phyloP scores from a whole-genome alignment of 2,329 filamentous ascomycete genomes.

The Samsoniella hepiali region DNA sequence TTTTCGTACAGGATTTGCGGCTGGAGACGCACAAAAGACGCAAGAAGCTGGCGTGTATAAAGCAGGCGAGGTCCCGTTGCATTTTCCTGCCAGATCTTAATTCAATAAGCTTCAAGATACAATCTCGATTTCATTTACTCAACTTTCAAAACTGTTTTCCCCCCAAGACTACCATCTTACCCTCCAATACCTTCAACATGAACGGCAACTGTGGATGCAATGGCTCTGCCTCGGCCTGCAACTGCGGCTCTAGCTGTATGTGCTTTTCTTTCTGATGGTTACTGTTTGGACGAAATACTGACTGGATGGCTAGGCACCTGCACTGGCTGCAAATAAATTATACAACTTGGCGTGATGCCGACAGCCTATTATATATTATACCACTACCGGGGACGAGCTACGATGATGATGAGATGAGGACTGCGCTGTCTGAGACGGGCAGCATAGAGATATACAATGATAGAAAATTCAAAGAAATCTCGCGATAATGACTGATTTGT shows the following conservation, averaged over 20 bases:
- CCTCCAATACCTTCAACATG: slow-evolving; percentile 15
- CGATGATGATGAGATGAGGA: slow-evolving; percentile 3
- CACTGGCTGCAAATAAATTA: slow-evolving; percentile 18
- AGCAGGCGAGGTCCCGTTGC: neutral
- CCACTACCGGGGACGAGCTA: slow-evolving; percentile 9
- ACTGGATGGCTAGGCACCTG: slow-evolving; percentile 5
- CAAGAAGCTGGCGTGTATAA: slow-evolving; percentile 11
- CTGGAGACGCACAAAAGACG: slow-evolving; percentile 14
- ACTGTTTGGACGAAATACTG: neutral
- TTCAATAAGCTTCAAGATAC: slow-evolving; percentile 5
- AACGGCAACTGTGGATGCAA: slow-evolving; percentile 19
- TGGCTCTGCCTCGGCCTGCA: slow-evolving; percentile 20
- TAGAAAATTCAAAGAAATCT: neutral
- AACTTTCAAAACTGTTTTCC: neutral
- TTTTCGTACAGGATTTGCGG: neutral
- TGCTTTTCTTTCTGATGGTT: neutral
- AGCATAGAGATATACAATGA: neutral
- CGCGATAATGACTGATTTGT: too few species aligned
- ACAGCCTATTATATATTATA: neutral
- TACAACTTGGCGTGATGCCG: neutral
- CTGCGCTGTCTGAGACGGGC: neutral
- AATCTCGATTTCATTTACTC: slow-evolving; percentile 9
- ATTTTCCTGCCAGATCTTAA: neutral
- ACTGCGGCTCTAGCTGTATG: slow-evolving; percentile 19
- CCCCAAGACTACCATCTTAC: neutral